phyloP scores from a whole-genome alignment of 495 filamentous ascomycete genomes.

The Penicillium paxilli region DNA sequence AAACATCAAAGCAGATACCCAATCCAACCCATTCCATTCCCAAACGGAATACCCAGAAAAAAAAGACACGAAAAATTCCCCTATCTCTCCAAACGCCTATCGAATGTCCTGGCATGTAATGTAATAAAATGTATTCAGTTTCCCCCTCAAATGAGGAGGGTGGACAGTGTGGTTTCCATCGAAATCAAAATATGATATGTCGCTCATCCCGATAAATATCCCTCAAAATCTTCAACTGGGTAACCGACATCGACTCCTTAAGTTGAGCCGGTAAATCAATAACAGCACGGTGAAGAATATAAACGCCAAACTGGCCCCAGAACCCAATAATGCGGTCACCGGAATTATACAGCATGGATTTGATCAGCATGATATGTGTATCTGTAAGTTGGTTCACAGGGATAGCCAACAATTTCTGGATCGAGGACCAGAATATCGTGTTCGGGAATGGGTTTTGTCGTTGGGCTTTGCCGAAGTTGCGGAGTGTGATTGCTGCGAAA shows the following conservation, averaged over 20 bases:
- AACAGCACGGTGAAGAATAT: conserved; percentile 62
- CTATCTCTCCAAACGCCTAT: too few species aligned
- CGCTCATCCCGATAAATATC: conserved; percentile 59
- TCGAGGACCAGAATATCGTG: conserved; percentile 72
- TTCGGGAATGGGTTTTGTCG: conserved; percentile 77
- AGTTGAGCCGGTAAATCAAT: conserved; percentile 64
- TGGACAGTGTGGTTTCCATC: too few species aligned
- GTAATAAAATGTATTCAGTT: too few species aligned
- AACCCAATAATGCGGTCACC: conserved; percentile 70
- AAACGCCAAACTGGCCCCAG: conserved; percentile 71
- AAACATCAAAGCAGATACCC: too few species aligned
- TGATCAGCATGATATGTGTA: conserved; percentile 78
- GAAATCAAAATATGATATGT: conserved; percentile 50
- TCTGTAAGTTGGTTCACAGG: conserved; percentile 64
- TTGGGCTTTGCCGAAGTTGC: conserved; percentile 71
- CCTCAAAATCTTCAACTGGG: conserved; percentile 58
- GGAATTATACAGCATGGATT: conserved; percentile 70
- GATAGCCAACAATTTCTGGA: conserved; percentile 73
- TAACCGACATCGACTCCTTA: conserved; percentile 53
- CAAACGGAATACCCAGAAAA: too few species aligned
- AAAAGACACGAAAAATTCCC: too few species aligned
- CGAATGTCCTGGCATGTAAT: too few species aligned
- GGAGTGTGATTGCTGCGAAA: conserved; percentile 75
- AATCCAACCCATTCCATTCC: too few species aligned
- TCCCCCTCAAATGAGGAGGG: background rate